A percentile compares a stretch with the other conserved stretches of the same genome.
These are phyloP conservation scores for Nevesoporus exiguus DNA, from an alignment of 768 basidiomycete genomes.

Conservation along the genomic window DNA sequence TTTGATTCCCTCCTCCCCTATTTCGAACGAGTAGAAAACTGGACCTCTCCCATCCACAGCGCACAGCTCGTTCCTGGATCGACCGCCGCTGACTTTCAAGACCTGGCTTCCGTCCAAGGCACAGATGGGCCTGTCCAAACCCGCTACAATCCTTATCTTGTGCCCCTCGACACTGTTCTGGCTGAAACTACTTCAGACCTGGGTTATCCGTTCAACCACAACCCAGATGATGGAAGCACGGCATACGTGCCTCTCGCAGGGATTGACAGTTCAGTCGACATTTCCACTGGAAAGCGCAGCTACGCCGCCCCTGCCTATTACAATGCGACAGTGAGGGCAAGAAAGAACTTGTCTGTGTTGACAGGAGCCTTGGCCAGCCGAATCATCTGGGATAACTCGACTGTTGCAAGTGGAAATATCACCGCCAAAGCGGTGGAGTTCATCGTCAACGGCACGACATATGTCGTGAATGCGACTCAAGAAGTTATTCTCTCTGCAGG, in stretches of 20 bases:
- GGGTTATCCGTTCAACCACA: not conserved
- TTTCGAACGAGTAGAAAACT: not conserved
- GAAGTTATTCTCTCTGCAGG: not conserved
- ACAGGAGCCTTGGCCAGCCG: not conserved
- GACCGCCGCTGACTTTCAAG: not conserved
- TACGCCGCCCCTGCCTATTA: not conserved
- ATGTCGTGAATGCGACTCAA: not conserved
- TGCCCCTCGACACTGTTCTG: not conserved
- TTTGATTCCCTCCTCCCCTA: not conserved
- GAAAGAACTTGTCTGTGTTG: not conserved
- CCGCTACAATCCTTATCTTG: not conserved
- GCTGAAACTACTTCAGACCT: not conserved
- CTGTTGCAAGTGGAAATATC: not conserved
- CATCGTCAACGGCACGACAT: not conserved
- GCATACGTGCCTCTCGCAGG: not conserved
- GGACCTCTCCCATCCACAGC: not conserved
- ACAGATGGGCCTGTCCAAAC: not conserved
- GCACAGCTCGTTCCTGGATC: not conserved
- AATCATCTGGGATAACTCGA: not conserved
- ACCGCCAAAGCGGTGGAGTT: not conserved
- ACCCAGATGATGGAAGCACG: not conserved
- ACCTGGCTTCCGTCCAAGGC: not conserved
- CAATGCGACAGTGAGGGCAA: not conserved
- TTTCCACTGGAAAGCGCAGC: not conserved
- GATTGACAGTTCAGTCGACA: not conserved